Conservation (phyloP, 2,329 filamentous ascomycete genomes). For the Venturia carpophila region DNA sequence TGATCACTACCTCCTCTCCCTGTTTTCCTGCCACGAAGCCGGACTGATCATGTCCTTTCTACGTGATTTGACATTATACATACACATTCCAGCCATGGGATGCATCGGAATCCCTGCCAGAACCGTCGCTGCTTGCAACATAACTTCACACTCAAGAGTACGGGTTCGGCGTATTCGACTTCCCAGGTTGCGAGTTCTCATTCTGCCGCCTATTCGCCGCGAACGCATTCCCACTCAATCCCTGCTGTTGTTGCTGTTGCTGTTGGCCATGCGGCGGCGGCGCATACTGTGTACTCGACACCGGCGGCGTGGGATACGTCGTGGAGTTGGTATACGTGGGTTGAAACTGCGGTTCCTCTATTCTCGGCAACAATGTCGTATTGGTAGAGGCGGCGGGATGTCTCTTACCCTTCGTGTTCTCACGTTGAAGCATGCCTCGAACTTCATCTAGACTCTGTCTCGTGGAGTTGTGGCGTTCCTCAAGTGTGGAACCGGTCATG, state of each 20-base stretch:
- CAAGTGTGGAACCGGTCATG: not conserved
- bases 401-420: slow-evolving; percentile 33
- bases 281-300: not conserved
- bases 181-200: not conserved
- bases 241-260: not conserved
- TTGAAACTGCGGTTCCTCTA: slow-evolving; percentile 1
- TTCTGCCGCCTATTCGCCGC: not conserved
- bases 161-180: slow-evolving; percentile 1
- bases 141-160: not conserved
- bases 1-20: too few relatives aligned
- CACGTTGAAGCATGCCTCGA: slow-evolving; percentile 37
- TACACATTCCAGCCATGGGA: not conserved
- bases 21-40: too few relatives aligned
- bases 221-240: not conserved
- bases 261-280: too few relatives aligned
- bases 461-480: slow-evolving; percentile 30
- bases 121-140: not conserved
- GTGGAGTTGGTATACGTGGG: not conserved
- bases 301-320: not conserved
- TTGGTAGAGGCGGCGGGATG: not conserved
- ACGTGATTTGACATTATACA: not conserved
- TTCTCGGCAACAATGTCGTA: not conserved
- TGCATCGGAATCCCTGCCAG: not conserved
- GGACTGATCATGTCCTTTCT: too few relatives aligned
- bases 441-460: slow-evolving; percentile 41